Conservation (phyloP, 2,329 filamentous ascomycete species). For the Tolypocladium amazonense region DNA sequence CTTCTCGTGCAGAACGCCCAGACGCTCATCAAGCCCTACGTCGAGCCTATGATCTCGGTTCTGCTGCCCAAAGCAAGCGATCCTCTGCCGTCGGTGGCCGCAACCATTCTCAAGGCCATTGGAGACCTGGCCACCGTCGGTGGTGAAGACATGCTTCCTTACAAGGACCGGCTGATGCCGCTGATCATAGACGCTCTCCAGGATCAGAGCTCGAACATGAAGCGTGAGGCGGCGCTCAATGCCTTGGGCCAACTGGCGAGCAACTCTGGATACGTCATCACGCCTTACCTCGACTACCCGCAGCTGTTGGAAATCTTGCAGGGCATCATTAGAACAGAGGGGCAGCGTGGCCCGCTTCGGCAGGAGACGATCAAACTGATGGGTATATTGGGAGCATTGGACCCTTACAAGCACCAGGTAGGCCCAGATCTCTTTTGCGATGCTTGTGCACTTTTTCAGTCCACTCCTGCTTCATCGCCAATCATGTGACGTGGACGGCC, state of each 20-base stretch:
- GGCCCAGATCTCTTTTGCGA: background rate
- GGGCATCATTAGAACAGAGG: conserved; percentile 85
- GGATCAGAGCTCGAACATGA: conserved; percentile 81
- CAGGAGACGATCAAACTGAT: conserved; percentile 95
- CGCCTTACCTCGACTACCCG: conserved; percentile 90
- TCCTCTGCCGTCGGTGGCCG: conserved; percentile 74
- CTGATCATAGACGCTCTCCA: conserved; percentile 90
- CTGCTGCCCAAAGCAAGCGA: conserved; percentile 90
- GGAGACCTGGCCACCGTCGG: conserved; percentile 91
- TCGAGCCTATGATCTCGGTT: conserved; percentile 91
- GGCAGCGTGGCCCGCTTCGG: conserved; percentile 69
- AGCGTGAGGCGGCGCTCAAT: conserved; percentile 82
- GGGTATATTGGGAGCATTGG: conserved; percentile 87
- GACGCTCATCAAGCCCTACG: conserved; percentile 87
- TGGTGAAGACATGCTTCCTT: conserved; percentile 84
- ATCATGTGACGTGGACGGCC: background rate
- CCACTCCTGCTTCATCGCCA: background rate
- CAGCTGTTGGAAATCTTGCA: conserved; percentile 87
- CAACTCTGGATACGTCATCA: conserved; percentile 95
- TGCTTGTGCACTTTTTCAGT: background rate
- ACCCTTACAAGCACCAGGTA: conserved; percentile 87
- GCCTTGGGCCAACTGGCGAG: conserved; percentile 88
- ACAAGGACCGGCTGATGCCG: conserved; percentile 87
- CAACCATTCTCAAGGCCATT: conserved; percentile 89
- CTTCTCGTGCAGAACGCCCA: conserved; percentile 89